Evolutionary conservation across 352 stramenopile genomes (phyloP).

Genomic region (Phytopythium litorale): DNA sequence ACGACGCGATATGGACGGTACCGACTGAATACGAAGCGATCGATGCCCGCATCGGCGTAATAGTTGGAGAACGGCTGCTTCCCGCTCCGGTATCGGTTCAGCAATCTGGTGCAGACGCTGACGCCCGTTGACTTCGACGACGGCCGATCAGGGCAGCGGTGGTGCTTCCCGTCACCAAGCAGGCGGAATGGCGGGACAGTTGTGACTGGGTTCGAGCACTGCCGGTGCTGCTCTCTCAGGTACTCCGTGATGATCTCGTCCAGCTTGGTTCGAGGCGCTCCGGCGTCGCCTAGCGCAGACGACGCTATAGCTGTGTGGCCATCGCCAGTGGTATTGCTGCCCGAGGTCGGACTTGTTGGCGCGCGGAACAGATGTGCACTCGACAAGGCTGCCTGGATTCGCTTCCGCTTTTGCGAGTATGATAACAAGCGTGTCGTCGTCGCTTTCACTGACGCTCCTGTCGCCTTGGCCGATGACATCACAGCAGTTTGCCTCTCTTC

Average conservation of each 20-base stretch:
- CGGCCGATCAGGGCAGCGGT: slow-evolving; percentile 75
- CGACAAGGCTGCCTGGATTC: slow-evolving; percentile 23
- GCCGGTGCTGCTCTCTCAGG: slow-evolving; percentile 83
- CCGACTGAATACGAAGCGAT: slow-evolving; percentile 74
- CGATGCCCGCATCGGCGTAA: slow-evolving; percentile 63
- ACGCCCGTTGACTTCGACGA: slow-evolving; percentile 36
- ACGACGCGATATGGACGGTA: slow-evolving; percentile 68
- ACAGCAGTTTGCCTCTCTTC: not conserved
- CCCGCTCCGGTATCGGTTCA: slow-evolving; percentile 40
- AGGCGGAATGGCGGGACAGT: slow-evolving; percentile 86
- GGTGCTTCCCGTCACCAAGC: slow-evolving; percentile 40
- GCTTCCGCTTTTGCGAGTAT: slow-evolving; percentile 28
- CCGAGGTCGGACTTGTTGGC: not conserved
- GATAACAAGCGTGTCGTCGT: not conserved
- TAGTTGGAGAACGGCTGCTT: slow-evolving; percentile 39
- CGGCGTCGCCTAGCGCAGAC: not conserved
- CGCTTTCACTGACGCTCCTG: not conserved
- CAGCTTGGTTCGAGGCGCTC: slow-evolving; percentile 38
- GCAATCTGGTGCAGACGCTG: slow-evolving; percentile 63
- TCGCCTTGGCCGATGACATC: not conserved
- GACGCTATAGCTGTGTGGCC: not conserved
- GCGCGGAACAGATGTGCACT: slow-evolving; percentile 25
- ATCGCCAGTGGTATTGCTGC: no score
- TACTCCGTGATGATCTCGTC: slow-evolving; percentile 88
- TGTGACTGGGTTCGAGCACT: slow-evolving; percentile 83